These are phyloP conservation scores for Catenaria anguillulae DNA, from an alignment of 371 early-diverging fungal genomes.

Conservation along the genomic window DNA sequence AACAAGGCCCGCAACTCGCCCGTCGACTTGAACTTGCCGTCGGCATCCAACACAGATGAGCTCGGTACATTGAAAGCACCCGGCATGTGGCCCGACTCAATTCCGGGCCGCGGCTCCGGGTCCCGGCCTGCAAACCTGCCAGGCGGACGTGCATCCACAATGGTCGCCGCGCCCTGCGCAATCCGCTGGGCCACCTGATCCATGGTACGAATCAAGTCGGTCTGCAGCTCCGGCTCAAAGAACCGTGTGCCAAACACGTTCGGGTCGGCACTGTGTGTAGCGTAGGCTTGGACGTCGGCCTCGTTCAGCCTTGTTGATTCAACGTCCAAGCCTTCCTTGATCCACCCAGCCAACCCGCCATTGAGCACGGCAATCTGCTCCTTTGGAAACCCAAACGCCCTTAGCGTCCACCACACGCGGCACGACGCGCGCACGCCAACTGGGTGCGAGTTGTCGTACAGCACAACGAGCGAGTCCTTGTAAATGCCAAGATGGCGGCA, in stretches of 20 bases:
- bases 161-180: not conserved
- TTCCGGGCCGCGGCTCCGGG: constrained; percentile 68
- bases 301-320: constrained; percentile 13
- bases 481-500: constrained; percentile 31
- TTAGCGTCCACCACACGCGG: constrained; percentile 67
- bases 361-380: constrained; percentile 64
- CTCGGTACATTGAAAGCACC: constrained; percentile 54
- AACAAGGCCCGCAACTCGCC: constrained; percentile 32
- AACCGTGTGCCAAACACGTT: no score
- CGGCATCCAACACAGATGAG: constrained; percentile 30
- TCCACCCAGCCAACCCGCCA: constrained; percentile 77
- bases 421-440: constrained; percentile 49
- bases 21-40: constrained; percentile 17
- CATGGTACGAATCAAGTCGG: not conserved
- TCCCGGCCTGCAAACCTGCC: constrained; percentile 23
- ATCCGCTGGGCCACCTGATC: not conserved
- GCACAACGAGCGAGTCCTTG: constrained; percentile 52
- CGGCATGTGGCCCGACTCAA: constrained; percentile 80
- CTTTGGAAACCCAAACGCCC: constrained; percentile 63
- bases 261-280: no score
- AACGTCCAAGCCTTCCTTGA: constrained; percentile 30
- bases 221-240: not conserved
- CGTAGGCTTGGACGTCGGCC: no score
- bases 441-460: constrained; percentile 42
- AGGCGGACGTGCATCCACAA: constrained; percentile 70